Evolutionary conservation across 2,329 filamentous ascomycete genomes (phyloP), one percentile per base, ranked within the genome.

Genomic region (Torrubiella hemipterigena): DNA sequence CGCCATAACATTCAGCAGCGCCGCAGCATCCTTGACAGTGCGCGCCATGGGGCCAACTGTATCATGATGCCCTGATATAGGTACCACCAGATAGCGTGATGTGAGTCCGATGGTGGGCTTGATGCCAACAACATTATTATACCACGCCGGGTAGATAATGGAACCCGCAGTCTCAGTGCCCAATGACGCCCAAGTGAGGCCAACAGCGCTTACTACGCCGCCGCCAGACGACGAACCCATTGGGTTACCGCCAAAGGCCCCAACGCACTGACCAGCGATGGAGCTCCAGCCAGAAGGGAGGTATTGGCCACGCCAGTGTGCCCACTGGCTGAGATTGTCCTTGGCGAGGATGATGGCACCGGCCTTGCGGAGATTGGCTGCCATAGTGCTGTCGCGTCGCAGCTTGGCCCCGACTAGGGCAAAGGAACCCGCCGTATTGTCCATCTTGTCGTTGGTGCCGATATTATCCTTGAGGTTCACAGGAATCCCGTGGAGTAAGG

Each of bases 381-480:
- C 73, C 3, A 81, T 55, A 1, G 70, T 73, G 9, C 69, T 65
- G 42, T 81, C 77, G 15, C 54, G 47, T 3, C 58, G 59, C 0
- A 73, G 61, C 39, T 62, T 68, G 8, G 75, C 67, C 0, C 74
- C 73, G 1, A 75, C 44, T 0, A 83, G 58, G 2, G 73, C 67
- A 38, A 65, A 78, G 0, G 77, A 82, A 4, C 77, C 77, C 3
- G 75, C 58, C 0, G 56, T 74, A 38, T 71, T 79, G 43, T 73
- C 65, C 71, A 79, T 75, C 36, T 59, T 48, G 44, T 80, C 74
- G 3, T 54, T 47, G 0, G 75, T 80, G 12, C 67, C 74, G 29
- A 81, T 77, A 45, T 76, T 78, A 51, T 77, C 69, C 49, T 81
- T 81, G 52, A 81, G 59, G 5, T 80, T 51, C 15, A 81, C 67